phyloP scores from a whole-genome alignment of 108 stramenopile species.

The Heterococcus sp. region DNA sequence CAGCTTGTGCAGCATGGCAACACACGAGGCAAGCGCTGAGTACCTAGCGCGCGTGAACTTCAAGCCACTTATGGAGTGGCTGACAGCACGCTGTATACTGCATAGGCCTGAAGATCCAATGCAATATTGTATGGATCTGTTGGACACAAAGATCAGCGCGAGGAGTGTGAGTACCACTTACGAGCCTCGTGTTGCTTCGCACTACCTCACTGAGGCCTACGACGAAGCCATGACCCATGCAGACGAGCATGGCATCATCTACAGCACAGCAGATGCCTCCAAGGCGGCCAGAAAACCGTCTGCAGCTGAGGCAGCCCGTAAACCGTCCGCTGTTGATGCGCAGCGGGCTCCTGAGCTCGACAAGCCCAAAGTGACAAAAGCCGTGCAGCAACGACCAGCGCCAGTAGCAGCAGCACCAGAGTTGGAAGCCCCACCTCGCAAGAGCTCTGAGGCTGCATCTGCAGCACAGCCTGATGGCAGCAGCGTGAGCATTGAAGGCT shows the following conservation, averaged over 20 bases:
- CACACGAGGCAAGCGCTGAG: constrained; percentile 46
- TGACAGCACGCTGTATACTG: constrained; percentile 60
- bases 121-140: constrained; percentile 45
- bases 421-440: neutral
- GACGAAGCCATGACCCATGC: constrained; percentile 52
- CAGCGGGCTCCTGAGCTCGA: too few relatives aligned
- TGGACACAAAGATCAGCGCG: constrained; percentile 45
- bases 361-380: too few relatives aligned
- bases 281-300: too few relatives aligned
- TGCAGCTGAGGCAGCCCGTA: too few relatives aligned
- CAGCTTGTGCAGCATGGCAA: neutral
- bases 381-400: neutral
- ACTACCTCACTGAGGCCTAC: constrained; percentile 43
- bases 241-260: constrained; percentile 58
- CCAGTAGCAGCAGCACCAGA: neutral
- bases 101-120: constrained; percentile 59
- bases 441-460: neutral
- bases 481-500: neutral
- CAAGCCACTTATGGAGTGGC: constrained; percentile 60
- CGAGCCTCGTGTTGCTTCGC: neutral
- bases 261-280: constrained; percentile 1
- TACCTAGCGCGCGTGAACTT: constrained; percentile 58
- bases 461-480: neutral
- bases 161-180: constrained; percentile 21
- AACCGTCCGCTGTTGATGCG: too few relatives aligned